Evolutionary conservation across 805 yeast species (phyloP), one percentile per base, ranked within the genome.

Genomic region (Saccharomycopsis sp.): DNA sequence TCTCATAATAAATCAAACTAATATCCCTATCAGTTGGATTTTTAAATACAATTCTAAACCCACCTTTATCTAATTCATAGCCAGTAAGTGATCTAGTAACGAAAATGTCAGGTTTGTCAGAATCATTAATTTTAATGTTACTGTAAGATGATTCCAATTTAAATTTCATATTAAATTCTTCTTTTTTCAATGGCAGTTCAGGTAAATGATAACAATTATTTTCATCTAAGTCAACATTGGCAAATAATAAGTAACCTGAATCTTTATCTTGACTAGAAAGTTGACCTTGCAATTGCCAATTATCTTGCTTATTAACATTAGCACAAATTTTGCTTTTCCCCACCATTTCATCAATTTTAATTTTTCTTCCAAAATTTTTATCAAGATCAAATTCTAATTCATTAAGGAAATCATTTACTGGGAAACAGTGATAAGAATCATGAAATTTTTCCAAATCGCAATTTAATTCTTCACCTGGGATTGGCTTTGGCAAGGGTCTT

Each of bases 21-120:
- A 78, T 70, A 1, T 74, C 62, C 4, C 64, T 60, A 4, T 64
- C 53, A 0, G 77, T 64, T 1, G 87, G 85, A 58, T 90, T 93
- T n/a, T 66, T 65, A 55, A 90, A 73, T 8, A 79, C 84, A 0
- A 84, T 75, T 58, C 96, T 78, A 50, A 90, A 69, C 0, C 96
- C 96, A 46, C 97, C 97, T 48, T 77, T 72, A 56, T 87, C 96
- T 59, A 85, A 95, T 1, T 96, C 88, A 57, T 81, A 82, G 0
- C 97, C 97, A 0, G 96, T 86, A 43, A 90, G 71, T 0, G 97
- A 85, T 50, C 98, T 74, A 17, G 93, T 81, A 0, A 83, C 94
- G 44, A 59, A 60, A 2, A 93, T 65, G 1, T 47, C 40, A n/a
- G 53, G 51, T 14, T 38, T 40, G 4, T 37, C 21, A 14, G 4